phyloP scores from a whole-genome alignment of 2,329 filamentous ascomycete genomes.

The Aplosporella prunicola region DNA sequence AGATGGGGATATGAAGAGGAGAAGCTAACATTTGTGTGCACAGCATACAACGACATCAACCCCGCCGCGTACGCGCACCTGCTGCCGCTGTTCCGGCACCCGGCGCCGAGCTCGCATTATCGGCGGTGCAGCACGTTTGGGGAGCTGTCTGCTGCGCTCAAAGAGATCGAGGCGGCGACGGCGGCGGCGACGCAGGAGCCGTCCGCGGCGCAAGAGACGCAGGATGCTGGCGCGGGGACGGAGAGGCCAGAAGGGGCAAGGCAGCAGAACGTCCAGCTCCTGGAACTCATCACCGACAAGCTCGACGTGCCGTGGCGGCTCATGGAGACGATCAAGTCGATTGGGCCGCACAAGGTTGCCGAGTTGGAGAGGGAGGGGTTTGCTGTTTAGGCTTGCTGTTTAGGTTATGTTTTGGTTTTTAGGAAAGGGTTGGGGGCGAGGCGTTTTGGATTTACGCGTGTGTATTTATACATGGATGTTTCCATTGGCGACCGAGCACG shows the following conservation, averaged over 20 bases:
- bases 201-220: no score
- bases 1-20: not conserved
- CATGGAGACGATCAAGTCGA: slow-evolving; percentile 24
- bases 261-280: slow-evolving; percentile 27
- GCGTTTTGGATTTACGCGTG: no score
- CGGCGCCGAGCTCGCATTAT: slow-evolving; percentile 22
- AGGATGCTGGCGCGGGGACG: no score
- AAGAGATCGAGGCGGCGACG: no score
- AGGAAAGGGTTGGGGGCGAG: no score
- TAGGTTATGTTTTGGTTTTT: no score
- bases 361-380: slow-evolving; percentile 33
- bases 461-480: no score
- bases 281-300: slow-evolving; percentile 34
- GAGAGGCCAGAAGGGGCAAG: slow-evolving; percentile 21
- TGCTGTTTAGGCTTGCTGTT: no score
- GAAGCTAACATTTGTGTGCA: not conserved
- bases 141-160: slow-evolving; percentile 29
- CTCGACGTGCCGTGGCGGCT: slow-evolving; percentile 32
- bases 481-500: no score
- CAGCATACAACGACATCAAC: slow-evolving; percentile 32
- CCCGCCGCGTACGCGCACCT: slow-evolving; percentile 31
- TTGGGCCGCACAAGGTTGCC: slow-evolving; percentile 24
- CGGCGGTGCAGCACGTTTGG: slow-evolving; percentile 28
- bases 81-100: slow-evolving; percentile 32
- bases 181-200: no score